These are phyloP conservation scores for Spathaspora sp. DNA, from an alignment of 1,139 yeast species.

Conservation along the genomic window DNA sequence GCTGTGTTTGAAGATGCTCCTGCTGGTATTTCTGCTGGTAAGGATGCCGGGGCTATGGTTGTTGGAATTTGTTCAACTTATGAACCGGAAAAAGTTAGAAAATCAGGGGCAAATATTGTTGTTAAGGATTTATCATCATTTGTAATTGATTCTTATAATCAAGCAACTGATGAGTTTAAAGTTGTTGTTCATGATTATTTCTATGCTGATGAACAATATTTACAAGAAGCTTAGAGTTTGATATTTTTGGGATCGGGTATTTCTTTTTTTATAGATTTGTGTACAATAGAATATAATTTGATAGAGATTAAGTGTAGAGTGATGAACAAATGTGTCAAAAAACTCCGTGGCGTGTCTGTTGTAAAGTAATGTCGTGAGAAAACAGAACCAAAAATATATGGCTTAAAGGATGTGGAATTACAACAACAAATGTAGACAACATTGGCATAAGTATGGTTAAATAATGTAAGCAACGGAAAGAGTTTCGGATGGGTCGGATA, in stretches of 20 bases:
- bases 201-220: slow-evolving; percentile 46
- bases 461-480: neutral
- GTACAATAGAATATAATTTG: neutral
- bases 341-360: no score
- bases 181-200: slow-evolving; percentile 45
- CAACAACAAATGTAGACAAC: neutral
- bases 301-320: neutral
- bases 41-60: slow-evolving; percentile 79
- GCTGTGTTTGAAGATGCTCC: slow-evolving; percentile 88
- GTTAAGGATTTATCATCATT: slow-evolving; percentile 64
- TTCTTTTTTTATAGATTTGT: neutral
- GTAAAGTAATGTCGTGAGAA: neutral
- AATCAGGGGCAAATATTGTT: slow-evolving; percentile 78
- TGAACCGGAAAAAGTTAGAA: slow-evolving; percentile 64
- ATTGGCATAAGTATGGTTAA: no score
- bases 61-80: slow-evolving; percentile 84
- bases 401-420: neutral
- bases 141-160: slow-evolving; percentile 43
- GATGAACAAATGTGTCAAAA: no score
- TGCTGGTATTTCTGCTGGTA: slow-evolving; percentile 83
- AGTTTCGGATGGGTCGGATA: neutral
- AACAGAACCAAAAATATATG: neutral
- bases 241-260: neutral
- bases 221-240: slow-evolving; percentile 21
- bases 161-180: slow-evolving; percentile 48